Conservation (phyloP, 1,139 yeast species). For the Neolecta irregularis region DNA sequence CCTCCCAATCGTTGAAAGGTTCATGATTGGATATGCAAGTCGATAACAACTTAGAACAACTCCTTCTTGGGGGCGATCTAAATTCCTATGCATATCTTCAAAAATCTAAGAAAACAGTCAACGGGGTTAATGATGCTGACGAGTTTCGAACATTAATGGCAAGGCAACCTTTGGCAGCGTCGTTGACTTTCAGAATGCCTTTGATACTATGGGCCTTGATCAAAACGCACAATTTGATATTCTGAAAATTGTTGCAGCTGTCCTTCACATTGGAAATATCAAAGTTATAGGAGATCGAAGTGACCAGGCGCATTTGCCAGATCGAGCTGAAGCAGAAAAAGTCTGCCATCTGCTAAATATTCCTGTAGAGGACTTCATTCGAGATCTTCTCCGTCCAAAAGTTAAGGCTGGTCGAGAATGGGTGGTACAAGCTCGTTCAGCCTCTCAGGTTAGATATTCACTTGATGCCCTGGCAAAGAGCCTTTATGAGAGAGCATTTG, state of each 20-base stretch:
- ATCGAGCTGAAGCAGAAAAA: slow-evolving; percentile 36
- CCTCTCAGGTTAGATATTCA: slow-evolving; percentile 65
- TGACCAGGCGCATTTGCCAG: slow-evolving; percentile 59
- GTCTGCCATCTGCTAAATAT: slow-evolving; percentile 56
- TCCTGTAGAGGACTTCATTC: slow-evolving; percentile 36
- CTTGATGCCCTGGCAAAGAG: slow-evolving; percentile 81
- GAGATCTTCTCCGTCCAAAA: slow-evolving; percentile 56
- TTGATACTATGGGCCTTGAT: slow-evolving; percentile 58
- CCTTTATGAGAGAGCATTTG: slow-evolving; percentile 71
- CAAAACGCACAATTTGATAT: slow-evolving; percentile 42
- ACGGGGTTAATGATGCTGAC: slow-evolving; percentile 57
- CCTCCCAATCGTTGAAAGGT: slow-evolving; percentile 33
- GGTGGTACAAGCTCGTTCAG: slow-evolving; percentile 64
- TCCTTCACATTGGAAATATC: slow-evolving; percentile 75
- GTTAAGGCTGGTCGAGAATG: slow-evolving; percentile 86
- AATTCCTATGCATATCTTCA: slow-evolving; percentile 45
- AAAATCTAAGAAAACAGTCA: slow-evolving; percentile 38
- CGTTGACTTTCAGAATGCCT: slow-evolving; percentile 42
- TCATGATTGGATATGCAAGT: background rate
- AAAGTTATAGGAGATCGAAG: slow-evolving; percentile 49
- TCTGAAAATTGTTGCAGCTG: slow-evolving; percentile 54
- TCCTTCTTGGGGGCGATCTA: slow-evolving; percentile 32
- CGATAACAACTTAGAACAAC: slow-evolving; percentile 20
- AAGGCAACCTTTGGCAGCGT: slow-evolving; percentile 10
- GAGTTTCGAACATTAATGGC: slow-evolving; percentile 32